Evolutionary conservation across 2,329 filamentous ascomycete genomes (phyloP).

Genomic region (Claviceps purpurea): DNA sequence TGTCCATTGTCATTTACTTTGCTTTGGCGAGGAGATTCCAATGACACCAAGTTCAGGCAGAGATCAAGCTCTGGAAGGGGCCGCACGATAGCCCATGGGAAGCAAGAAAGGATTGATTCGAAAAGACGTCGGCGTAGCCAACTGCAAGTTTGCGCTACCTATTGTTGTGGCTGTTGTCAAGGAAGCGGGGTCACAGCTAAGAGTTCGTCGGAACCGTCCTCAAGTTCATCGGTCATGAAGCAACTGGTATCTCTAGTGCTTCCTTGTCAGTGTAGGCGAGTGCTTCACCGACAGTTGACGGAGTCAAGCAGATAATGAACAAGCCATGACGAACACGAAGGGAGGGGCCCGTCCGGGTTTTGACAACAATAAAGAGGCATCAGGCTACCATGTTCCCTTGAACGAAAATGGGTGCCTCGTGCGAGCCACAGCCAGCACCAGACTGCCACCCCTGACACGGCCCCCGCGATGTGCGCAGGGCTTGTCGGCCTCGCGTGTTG

Average conservation of each 20-base stretch:
- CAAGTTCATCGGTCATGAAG: background rate
- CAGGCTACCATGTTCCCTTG: background rate
- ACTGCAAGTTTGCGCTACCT: background rate
- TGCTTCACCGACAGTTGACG: background rate
- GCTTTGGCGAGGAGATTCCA: background rate
- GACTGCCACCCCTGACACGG: conserved; percentile 1
- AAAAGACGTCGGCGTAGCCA: background rate
- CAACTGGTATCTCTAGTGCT: background rate
- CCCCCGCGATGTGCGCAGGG: background rate
- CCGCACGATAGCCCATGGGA: background rate
- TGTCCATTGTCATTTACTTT: conserved; percentile 20
- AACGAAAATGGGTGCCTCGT: background rate
- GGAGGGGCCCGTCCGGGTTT: background rate
- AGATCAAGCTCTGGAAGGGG: background rate
- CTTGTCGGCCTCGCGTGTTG: background rate
- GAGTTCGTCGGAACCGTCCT: background rate
- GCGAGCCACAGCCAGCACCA: background rate
- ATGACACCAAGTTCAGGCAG: background rate
- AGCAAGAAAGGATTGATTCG: background rate
- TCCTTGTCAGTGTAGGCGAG: background rate
- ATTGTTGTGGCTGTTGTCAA: background rate
- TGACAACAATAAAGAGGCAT: background rate
- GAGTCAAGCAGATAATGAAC: background rate
- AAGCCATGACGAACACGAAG: background rate
- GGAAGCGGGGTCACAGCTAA: background rate